These are phyloP conservation scores for Sporothrix variecibatus DNA, from an alignment of 2,329 filamentous ascomycete genomes.

Conservation along the genomic window DNA sequence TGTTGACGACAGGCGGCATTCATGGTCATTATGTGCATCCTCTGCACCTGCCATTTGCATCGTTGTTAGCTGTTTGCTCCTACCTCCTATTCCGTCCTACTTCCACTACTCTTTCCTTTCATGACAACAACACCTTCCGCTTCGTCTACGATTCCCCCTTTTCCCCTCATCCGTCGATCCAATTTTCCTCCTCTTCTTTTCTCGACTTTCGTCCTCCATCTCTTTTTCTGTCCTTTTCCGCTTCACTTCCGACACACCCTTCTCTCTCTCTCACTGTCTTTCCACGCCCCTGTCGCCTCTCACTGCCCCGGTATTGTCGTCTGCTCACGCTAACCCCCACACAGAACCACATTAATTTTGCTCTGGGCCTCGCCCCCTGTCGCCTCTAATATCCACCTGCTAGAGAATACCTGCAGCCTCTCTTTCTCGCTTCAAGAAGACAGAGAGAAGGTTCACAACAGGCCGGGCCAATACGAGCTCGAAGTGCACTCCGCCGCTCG, in stretches of 20 bases:
- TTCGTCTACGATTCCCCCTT: neutral
- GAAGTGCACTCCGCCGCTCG: neutral
- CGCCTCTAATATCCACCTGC: slow-evolving; percentile 20
- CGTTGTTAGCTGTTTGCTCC: neutral
- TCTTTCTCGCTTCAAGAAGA: neutral
- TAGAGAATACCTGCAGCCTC: neutral
- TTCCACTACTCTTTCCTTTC: neutral
- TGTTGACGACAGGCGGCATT: neutral
- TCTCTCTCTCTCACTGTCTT: too few species aligned
- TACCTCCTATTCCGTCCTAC: neutral
- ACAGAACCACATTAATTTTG: slow-evolving; percentile 31
- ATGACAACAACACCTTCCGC: neutral
- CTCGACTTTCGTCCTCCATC: neutral
- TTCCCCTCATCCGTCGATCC: neutral
- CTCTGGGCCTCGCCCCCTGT: slow-evolving; percentile 10
- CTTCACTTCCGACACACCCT: neutral
- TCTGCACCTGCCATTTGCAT: neutral
- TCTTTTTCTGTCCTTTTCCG: neutral
- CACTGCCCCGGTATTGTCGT: neutral
- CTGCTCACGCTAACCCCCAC: slow-evolving; percentile 33
- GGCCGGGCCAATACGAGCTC: neutral
- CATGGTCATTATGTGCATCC: neutral
- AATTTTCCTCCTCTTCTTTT: neutral
- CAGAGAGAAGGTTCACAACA: neutral
- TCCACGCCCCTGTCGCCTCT: neutral